Evolutionary conservation across 768 basidiomycete genomes (phyloP), one percentile per base, ranked within the genome.

Genomic region (Mycena latifolia): DNA sequence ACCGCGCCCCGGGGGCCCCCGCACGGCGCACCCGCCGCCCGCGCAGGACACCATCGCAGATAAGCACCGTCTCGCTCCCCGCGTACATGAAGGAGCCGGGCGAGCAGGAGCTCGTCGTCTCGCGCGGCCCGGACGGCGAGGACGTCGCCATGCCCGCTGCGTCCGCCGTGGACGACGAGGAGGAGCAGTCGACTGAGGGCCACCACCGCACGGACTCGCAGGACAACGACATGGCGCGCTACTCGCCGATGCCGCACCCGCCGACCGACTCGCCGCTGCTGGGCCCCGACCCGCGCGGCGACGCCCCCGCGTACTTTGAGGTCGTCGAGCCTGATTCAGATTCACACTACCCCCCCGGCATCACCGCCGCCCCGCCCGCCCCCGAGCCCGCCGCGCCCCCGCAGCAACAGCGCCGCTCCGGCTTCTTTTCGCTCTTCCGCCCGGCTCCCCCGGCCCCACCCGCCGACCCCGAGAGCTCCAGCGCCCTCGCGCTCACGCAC

Each of bases 21-120:
- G 66, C 73, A 20, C 61, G 69, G 14, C 70, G 69, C 29, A 54
- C 74, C 31, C 78, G 90, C 27, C 79, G 85, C 54, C 79, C 79
- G 9, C 77, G 83, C 35, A 84, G 91, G 39, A 93, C 92, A 6
- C 90, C 93, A 5, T 93, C 92, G 48, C 92, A 93, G 75, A 88
- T 94, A 55, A 93, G 92, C 7, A 92, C 92, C 10, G 87, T 85
- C 29, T 93, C 90, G 7, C 75, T 95, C 31, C 93, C 93, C 7
- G 86, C 84, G 29, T 95, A 95, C 70, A 92, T 87, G 80, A 93
- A 93, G 77, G 93, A 95, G 65, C 92, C 93, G 0, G 93, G 92
- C 18, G 93, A 93, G 52, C 82, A 89, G 41, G 93, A 95, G 74
- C 82, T 95, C 29, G 93, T 95, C 7, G 87, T 95, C 55, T 79